A percentile compares a stretch with the other conserved stretches of the same genome.
phyloP scores from a whole-genome alignment of 176 grass and related monocot species.

The Poa pratensis region DNA sequence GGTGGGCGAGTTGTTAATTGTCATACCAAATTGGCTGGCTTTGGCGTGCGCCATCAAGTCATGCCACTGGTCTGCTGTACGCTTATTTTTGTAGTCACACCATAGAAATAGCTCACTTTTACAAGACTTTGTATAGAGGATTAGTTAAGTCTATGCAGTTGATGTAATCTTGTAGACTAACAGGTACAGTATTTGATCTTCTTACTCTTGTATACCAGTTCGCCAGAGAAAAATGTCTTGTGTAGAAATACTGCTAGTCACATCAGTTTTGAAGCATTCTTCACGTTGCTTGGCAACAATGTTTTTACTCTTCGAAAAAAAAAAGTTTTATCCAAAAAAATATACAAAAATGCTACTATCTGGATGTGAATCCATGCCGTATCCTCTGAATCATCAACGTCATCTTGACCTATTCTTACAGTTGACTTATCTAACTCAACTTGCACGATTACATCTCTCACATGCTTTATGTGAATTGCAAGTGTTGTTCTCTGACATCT shows the following conservation, averaged over 20 bases:
- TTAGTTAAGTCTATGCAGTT: background rate
- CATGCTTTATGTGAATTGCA: conserved; percentile 41
- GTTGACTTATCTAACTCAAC: conserved; percentile 24
- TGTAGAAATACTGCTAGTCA: background rate
- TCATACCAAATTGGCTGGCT: background rate
- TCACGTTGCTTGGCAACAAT: too few species aligned
- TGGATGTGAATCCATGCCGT: background rate
- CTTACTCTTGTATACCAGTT: background rate
- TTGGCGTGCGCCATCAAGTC: conserved; percentile 29
- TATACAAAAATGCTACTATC: too few species aligned
- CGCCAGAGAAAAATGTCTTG: background rate
- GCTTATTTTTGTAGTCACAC: conserved; percentile 6
- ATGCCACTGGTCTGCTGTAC: conserved; percentile 38
- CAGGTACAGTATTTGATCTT: background rate
- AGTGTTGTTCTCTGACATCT: conserved; percentile 9
- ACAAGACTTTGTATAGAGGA: conserved; percentile 33
- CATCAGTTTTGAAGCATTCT: too few species aligned
- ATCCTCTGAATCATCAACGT: background rate
- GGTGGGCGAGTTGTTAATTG: conserved; percentile 23
- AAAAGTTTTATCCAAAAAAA: too few species aligned
- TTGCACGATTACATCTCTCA: conserved; percentile 22
- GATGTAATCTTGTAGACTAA: background rate
- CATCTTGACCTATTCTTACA: conserved; percentile 18
- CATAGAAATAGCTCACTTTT: background rate
- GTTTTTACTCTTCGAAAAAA: too few species aligned